These are phyloP conservation scores for Trichoderma koningii DNA, from an alignment of 2,329 filamentous ascomycete genomes.

Conservation along the genomic window DNA sequence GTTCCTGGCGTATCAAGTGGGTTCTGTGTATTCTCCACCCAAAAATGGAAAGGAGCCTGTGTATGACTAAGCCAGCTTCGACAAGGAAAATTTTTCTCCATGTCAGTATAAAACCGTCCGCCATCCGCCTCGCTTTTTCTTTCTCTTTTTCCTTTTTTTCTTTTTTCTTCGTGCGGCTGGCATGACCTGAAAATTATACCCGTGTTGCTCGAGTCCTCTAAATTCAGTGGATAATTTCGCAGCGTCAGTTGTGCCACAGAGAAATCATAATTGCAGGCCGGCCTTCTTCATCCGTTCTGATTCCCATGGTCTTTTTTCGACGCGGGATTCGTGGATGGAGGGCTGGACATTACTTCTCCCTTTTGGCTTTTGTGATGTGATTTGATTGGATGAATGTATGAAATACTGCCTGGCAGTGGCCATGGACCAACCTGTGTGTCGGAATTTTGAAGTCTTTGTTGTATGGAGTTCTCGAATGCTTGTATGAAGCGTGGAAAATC, in stretches of 20 bases:
- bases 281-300: constrained; percentile 50
- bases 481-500: too few relatives aligned
- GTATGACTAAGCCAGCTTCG: constrained; percentile 32
- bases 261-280: constrained; percentile 74
- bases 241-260: constrained; percentile 84
- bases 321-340: constrained; percentile 41
- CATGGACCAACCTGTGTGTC: neutral
- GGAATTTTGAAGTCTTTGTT: too few relatives aligned
- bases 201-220: constrained; percentile 75
- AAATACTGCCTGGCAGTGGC: too few relatives aligned
- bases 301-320: constrained; percentile 33
- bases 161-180: constrained; percentile 77
- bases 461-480: too few relatives aligned
- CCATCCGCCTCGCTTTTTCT: constrained; percentile 29
- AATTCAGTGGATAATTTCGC: constrained; percentile 53
- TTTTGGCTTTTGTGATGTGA: neutral
- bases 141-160: constrained; percentile 42
- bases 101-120: constrained; percentile 38
- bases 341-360: constrained; percentile 46
- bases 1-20: too few relatives aligned
- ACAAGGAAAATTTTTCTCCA: constrained; percentile 1
- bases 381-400: neutral
- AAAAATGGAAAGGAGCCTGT: too few relatives aligned
- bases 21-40: too few relatives aligned
- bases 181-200: constrained; percentile 68